Percentiles rank a stretch among this genome's conserved stretches.
Conservation (phyloP, 2,329 filamentous ascomycete species). For the Colletotrichum spaethianum region DNA sequence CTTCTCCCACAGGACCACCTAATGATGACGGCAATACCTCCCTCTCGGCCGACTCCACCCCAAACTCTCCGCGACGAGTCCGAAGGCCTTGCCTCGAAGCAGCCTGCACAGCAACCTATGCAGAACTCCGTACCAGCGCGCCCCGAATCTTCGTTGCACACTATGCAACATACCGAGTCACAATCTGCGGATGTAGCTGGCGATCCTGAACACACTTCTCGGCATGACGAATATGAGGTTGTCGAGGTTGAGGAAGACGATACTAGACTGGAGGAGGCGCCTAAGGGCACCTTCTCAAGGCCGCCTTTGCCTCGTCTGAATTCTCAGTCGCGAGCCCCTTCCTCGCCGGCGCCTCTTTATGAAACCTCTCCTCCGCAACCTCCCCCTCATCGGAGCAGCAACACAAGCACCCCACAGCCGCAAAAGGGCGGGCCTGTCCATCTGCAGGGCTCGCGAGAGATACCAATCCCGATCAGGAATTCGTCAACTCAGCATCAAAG, state of each 20-base stretch:
- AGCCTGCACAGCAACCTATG: conserved; percentile 20
- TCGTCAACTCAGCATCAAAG: conserved; percentile 28
- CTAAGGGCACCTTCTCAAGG: conserved; percentile 18
- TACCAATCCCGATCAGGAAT: conserved; percentile 38
- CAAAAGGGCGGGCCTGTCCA: conserved; percentile 35
- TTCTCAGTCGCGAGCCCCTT: conserved; percentile 39
- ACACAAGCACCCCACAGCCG: conserved; percentile 25
- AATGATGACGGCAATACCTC: conserved; percentile 38
- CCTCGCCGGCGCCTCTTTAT: conserved; percentile 19
- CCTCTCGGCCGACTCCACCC: conserved; percentile 38
- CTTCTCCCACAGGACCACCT: conserved; percentile 23
- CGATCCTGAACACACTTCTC: conserved; percentile 32
- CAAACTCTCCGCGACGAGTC: conserved; percentile 27
- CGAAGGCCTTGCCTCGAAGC: conserved; percentile 25
- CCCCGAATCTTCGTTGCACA: conserved; percentile 22
- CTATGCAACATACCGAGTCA: conserved; percentile 28
- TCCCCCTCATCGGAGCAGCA: conserved; percentile 24
- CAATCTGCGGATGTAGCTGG: conserved; percentile 9
- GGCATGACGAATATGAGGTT: conserved; percentile 40
- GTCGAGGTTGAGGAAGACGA: conserved; percentile 37
- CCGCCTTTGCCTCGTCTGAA: conserved; percentile 41
- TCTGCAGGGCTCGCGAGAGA: conserved; percentile 38
- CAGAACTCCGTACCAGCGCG: conserved; percentile 26
- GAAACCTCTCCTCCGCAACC: conserved; percentile 25
- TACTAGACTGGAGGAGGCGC: conserved; percentile 27